Evolutionary conservation across 352 stramenopile genomes (phyloP).

Genomic region (Phytophthora lateralis): DNA sequence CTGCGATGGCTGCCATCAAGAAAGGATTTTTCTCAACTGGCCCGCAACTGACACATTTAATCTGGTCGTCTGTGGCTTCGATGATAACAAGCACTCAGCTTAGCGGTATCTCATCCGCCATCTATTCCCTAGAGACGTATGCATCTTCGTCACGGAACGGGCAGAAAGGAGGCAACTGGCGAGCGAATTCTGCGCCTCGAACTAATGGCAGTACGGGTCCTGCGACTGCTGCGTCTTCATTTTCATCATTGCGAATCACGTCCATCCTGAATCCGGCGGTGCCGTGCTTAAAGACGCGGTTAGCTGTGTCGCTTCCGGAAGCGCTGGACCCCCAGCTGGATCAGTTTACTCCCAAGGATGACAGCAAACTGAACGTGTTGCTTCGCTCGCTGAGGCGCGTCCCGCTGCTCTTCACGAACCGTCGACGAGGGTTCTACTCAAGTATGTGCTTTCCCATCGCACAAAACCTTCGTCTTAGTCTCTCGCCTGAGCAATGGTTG

Average conservation of each 20-base stretch:
- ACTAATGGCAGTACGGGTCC: constrained; percentile 11
- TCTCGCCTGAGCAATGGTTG: constrained; percentile 57
- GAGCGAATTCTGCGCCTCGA: constrained; percentile 16
- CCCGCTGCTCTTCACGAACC: constrained; percentile 61
- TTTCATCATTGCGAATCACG: constrained; percentile 76
- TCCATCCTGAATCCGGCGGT: constrained; percentile 60
- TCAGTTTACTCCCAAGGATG: constrained; percentile 74
- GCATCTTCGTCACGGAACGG: constrained; percentile 28
- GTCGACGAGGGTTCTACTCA: constrained; percentile 54
- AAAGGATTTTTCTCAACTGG: constrained; percentile 75
- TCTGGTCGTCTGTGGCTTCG: constrained; percentile 73
- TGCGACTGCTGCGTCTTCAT: constrained; percentile 41
- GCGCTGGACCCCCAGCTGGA: constrained; percentile 70
- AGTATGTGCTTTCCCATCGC: constrained; percentile 57
- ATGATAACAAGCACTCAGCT: constrained; percentile 70
- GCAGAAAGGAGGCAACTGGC: constrained; percentile 20
- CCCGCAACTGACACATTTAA: constrained; percentile 73
- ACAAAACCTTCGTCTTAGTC: constrained; percentile 49
- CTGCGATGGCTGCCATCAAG: constrained; percentile 64
- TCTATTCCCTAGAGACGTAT: constrained; percentile 55
- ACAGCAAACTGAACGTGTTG: constrained; percentile 78
- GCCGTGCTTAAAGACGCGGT: constrained; percentile 59
- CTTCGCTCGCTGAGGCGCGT: constrained; percentile 64
- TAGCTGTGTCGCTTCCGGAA: constrained; percentile 72
- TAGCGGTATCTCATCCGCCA: constrained; percentile 71